Base-by-base conservation (phyloP, 495 filamentous ascomycete genomes). In the Penicillium roqueforti region DNA sequence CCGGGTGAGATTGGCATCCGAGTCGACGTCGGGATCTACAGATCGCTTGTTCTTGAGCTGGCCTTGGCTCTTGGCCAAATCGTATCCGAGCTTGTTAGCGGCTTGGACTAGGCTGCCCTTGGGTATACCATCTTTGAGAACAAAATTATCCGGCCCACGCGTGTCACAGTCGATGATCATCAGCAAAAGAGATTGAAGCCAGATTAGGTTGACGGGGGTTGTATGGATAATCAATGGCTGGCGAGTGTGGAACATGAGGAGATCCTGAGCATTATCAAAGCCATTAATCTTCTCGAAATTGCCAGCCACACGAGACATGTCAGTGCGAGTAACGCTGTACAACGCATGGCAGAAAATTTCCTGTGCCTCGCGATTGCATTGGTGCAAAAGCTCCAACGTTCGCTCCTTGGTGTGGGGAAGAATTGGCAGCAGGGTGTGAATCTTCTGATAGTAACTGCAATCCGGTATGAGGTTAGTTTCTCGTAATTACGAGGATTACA, bases 341-440 rank as follows among this genome's bases (percentile, higher is more conserved):
- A 95, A 72, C 4, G 87, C 86, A 52, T 84, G 80, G 22, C 85
- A 70, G 60, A 93, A 91, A 0, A 85, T 87, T 42, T 88, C 84
- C 47, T 87, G 83, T 5, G 90, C 72, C 11, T 75, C 67, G 7
- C 74, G 59, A 5, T 83, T 80, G 60, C 83, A 85, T 46, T 81
- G 78, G 9, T 79, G 76, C 18, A 93, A 68, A 37, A 85, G 73
- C 11, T 78, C 77, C 38, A 83, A 73, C 3, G 91, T 75, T 6
- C 81, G 75, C 32, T 78, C 74, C 58, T 85, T 89, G 32, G 78
- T 83, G 57, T 81, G 75, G 1, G 88, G 81, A 14, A 96, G 78
- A 3, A 95, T 71, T 0, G 91, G 91, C 49, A 92, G 84, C 14
- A 83, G 80, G 2, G 83, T 81, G 61, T 95, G 89, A 16, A 95